A percentile compares a stretch with the other conserved stretches of the same genome.
phyloP scores from a whole-genome alignment of 1,139 yeast species.

The Yamadazyma siamensis region DNA sequence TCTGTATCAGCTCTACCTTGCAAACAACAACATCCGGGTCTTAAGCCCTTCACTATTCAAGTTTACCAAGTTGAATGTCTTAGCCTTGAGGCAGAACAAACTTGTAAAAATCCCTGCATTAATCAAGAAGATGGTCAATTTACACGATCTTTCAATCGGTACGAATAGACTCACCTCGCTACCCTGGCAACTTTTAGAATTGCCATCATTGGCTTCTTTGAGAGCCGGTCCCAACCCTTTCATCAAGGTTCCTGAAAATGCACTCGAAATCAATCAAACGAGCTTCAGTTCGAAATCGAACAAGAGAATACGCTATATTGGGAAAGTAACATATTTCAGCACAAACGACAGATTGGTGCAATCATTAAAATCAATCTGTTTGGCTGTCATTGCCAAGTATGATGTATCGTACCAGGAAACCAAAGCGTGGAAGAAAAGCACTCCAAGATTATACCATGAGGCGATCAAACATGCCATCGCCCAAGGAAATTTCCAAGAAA shows the following conservation, averaged over 20 bases:
- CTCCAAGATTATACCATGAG: slow-evolving; percentile 35
- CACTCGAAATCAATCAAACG: slow-evolving; percentile 16
- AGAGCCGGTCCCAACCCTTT: slow-evolving; percentile 47
- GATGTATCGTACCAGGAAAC: slow-evolving; percentile 47
- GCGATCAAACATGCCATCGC: slow-evolving; percentile 36
- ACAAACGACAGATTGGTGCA: slow-evolving; percentile 18
- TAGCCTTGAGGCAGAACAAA: slow-evolving; percentile 39
- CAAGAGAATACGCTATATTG: slow-evolving; percentile 17
- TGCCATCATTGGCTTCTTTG: slow-evolving; percentile 28
- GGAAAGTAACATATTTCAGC: slow-evolving; percentile 20
- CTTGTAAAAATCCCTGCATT: slow-evolving; percentile 32
- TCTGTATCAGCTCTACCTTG: slow-evolving; percentile 36
- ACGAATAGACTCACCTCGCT: slow-evolving; percentile 33
- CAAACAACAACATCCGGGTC: slow-evolving; percentile 31
- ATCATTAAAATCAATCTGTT: slow-evolving; percentile 32
- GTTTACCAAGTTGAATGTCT: slow-evolving; percentile 40
- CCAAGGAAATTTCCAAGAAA: slow-evolving; percentile 35
- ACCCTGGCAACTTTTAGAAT: slow-evolving; percentile 34
- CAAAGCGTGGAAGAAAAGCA: slow-evolving; percentile 35
- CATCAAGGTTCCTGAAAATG: slow-evolving; percentile 26
- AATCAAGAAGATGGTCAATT: slow-evolving; percentile 27
- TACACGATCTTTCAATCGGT: slow-evolving; percentile 40
- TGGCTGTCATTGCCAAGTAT: slow-evolving; percentile 35
- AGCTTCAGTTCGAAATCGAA: slow-evolving; percentile 11
- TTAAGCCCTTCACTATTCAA: slow-evolving; percentile 39